Evolutionary conservation across 352 stramenopile species (phyloP).

Genomic region (Globisporangium irregulare): DNA sequence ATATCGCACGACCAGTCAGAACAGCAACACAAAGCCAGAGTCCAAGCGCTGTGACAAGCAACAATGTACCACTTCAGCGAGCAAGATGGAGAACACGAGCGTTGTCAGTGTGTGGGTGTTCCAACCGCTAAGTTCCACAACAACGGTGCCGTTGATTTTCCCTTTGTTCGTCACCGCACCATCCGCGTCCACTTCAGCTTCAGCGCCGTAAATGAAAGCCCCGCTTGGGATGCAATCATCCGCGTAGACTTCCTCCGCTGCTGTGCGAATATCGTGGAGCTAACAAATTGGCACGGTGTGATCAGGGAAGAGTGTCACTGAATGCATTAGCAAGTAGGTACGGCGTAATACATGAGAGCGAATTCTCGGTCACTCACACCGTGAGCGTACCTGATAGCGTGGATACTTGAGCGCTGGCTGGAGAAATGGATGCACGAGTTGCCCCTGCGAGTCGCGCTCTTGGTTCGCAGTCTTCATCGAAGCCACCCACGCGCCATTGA

Average conservation of each 20-base stretch:
- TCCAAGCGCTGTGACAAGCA: no score
- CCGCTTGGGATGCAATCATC: neutral
- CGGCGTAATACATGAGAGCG: no score
- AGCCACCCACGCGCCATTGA: slow-evolving; percentile 8
- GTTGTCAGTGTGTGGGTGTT: neutral
- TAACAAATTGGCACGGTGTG: neutral
- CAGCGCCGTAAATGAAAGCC: slow-evolving; percentile 22
- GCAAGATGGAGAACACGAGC: slow-evolving; percentile 10
- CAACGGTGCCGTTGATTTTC: slow-evolving; percentile 22
- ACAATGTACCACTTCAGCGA: slow-evolving; percentile 21
- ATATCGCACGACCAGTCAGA: no score
- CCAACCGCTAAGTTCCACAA: slow-evolving; percentile 22
- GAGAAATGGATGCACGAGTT: slow-evolving; percentile 9
- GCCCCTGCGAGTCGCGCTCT: slow-evolving; percentile 6
- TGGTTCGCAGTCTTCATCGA: slow-evolving; percentile 5
- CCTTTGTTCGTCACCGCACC: slow-evolving; percentile 16
- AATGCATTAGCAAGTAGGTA: no score
- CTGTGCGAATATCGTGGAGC: neutral
- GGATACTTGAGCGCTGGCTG: slow-evolving; percentile 9
- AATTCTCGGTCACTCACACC: neutral
- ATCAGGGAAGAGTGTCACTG: no score
- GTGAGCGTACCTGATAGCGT: neutral
- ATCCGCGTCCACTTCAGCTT: slow-evolving; percentile 15
- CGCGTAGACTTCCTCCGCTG: neutral
- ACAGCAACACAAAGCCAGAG: no score